Conservation (phyloP, 352 stramenopile species). For the Aphanomyces invadans region DNA sequence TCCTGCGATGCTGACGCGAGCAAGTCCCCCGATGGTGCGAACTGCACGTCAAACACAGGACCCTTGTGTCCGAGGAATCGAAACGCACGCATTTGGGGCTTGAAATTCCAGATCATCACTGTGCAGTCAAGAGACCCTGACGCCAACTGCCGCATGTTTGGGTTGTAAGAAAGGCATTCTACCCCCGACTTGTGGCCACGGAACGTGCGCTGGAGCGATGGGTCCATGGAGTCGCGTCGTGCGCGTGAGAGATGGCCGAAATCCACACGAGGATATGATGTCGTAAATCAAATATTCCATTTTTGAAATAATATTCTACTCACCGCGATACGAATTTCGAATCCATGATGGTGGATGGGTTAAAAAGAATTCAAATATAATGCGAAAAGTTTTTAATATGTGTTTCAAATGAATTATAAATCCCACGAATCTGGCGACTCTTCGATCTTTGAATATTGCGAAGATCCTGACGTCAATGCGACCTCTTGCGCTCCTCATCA, state of each 20-base stretch:
- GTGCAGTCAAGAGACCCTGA: constrained; percentile 62
- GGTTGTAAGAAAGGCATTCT: constrained; percentile 72
- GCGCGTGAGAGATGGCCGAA: no score
- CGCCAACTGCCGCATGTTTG: constrained; percentile 79
- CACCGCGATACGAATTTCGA: no score
- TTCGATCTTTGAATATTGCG: constrained; percentile 3
- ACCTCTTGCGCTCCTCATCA: background rate
- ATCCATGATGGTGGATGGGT: no score
- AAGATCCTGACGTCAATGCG: background rate
- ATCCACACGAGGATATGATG: no score
- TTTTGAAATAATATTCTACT: no score
- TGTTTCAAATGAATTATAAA: constrained; percentile 19
- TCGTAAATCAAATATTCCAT: no score
- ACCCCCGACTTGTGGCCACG: constrained; percentile 75
- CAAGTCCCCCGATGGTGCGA: constrained; percentile 70
- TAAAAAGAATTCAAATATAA: no score
- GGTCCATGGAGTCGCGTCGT: constrained; percentile 40
- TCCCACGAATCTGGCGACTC: background rate
- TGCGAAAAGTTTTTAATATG: no score
- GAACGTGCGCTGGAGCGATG: constrained; percentile 84
- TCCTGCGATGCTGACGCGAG: constrained; percentile 87
- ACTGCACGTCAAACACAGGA: constrained; percentile 64
- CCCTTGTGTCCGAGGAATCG: constrained; percentile 72
- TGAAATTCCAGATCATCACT: constrained; percentile 92
- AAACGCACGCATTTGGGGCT: constrained; percentile 69